Conservation (phyloP, 2,329 filamentous ascomycete genomes). For the Celoporthe dispersa region DNA sequence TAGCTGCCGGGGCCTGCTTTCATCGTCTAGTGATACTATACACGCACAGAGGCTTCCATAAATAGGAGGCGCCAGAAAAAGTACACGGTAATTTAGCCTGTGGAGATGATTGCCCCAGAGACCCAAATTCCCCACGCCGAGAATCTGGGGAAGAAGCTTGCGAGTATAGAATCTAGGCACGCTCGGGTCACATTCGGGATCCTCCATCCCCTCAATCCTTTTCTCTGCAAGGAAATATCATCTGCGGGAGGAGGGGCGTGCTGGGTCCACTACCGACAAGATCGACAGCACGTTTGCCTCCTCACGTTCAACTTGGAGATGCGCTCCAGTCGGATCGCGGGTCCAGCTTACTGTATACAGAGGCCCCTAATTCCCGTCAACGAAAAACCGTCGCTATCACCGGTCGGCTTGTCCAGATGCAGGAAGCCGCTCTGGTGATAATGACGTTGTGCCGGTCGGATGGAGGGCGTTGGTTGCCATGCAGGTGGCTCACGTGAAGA, state of each 20-base stretch:
- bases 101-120: not conserved
- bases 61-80: not conserved
- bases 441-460: constrained; percentile 9
- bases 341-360: not conserved
- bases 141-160: constrained; percentile 15
- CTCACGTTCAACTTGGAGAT: constrained; percentile 4
- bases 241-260: not conserved
- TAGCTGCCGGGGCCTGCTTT: not conserved
- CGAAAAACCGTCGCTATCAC: not conserved
- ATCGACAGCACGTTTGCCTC: constrained; percentile 3
- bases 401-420: constrained; percentile 17
- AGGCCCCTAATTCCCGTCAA: not conserved
- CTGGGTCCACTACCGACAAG: constrained; percentile 11
- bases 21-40: too few relatives aligned
- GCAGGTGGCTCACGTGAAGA: not conserved
- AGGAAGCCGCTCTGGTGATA: constrained; percentile 18
- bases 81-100: not conserved
- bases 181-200: constrained; percentile 16
- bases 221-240: too few relatives aligned
- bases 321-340: constrained; percentile 19
- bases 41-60: too few relatives aligned
- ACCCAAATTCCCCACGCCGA: constrained; percentile 1
- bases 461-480: not conserved
- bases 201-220: not conserved
- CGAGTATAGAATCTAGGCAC: not conserved